These are phyloP conservation scores for Suillus subalutaceus DNA, from an alignment of 768 basidiomycete species.

Conservation along the genomic window DNA sequence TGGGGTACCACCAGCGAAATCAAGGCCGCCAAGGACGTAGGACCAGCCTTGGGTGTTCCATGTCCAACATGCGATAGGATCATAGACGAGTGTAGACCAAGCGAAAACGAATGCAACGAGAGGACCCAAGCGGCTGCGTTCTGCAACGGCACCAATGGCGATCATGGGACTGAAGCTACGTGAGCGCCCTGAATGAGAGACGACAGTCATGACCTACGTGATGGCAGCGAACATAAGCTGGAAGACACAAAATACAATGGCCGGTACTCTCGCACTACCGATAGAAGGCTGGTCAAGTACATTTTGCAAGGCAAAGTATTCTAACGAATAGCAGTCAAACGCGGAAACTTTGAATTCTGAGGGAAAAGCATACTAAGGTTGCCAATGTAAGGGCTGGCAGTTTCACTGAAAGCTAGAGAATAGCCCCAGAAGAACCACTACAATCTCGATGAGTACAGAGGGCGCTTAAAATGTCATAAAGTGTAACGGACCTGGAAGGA, in stretches of 20 bases:
- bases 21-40: constrained; percentile 76
- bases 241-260: constrained; percentile 80
- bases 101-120: constrained; percentile 87
- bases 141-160: constrained; percentile 91
- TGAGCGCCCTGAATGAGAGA: not conserved
- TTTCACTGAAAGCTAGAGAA: constrained; percentile 88
- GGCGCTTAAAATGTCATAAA: not conserved
- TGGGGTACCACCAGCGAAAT: constrained; percentile 95
- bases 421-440: constrained; percentile 99
- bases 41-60: constrained; percentile 88
- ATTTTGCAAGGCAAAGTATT: constrained; percentile 80
- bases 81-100: constrained; percentile 90
- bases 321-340: constrained; percentile 38
- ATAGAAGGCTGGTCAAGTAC: constrained; percentile 78
- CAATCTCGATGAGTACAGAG: constrained; percentile 13
- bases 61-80: constrained; percentile 95
- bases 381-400: constrained; percentile 77
- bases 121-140: constrained; percentile 85
- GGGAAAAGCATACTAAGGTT: constrained; percentile 64
- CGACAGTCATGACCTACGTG: constrained; percentile 54
- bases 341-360: not conserved
- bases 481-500: constrained; percentile 71
- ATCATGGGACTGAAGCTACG: constrained; percentile 67
- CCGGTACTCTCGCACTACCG: constrained; percentile 71
- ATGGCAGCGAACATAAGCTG: constrained; percentile 92